These are phyloP conservation scores for Hypomontagnella monticulosa DNA, from an alignment of 495 filamentous ascomycete species.

Conservation along the genomic window DNA sequence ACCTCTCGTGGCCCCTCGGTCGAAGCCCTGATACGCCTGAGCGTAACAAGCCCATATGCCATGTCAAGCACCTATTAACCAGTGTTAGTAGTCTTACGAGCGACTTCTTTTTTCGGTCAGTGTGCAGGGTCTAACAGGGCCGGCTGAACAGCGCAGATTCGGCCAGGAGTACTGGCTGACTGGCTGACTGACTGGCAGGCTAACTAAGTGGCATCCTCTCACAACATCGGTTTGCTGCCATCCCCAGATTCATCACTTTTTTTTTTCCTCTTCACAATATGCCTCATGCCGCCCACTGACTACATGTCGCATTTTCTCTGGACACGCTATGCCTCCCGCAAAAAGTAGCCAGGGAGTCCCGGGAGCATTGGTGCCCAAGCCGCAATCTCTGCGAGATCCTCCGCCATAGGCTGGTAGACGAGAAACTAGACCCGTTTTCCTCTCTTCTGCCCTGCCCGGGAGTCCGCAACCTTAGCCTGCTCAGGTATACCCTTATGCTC, in stretches of 20 bases:
- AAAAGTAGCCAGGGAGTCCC: slow-evolving; percentile 49
- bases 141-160: slow-evolving; percentile 29
- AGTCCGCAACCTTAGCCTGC: slow-evolving; percentile 42
- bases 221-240: slow-evolving; percentile 36
- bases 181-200: background rate
- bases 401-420: slow-evolving; percentile 47
- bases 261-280: slow-evolving; percentile 27
- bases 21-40: slow-evolving; percentile 35
- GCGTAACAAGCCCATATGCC: background rate
- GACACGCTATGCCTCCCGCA: slow-evolving; percentile 40
- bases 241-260: slow-evolving; percentile 34
- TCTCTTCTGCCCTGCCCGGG: slow-evolving; percentile 34
- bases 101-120: slow-evolving; percentile 40
- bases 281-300: slow-evolving; percentile 37
- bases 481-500: slow-evolving; percentile 41
- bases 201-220: slow-evolving; percentile 19
- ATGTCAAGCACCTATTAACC: slow-evolving; percentile 27
- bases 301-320: slow-evolving; percentile 45
- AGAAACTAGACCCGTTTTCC: slow-evolving; percentile 43
- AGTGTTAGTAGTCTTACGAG: slow-evolving; percentile 27
- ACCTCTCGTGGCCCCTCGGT: slow-evolving; percentile 25
- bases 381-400: slow-evolving; percentile 45
- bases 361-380: slow-evolving; percentile 63
- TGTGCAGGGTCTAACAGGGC: slow-evolving; percentile 35
- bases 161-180: slow-evolving; percentile 1